These are phyloP conservation scores for Petunia secreta DNA, from an alignment of 257 asterid genomes.

Conservation along the genomic window DNA sequence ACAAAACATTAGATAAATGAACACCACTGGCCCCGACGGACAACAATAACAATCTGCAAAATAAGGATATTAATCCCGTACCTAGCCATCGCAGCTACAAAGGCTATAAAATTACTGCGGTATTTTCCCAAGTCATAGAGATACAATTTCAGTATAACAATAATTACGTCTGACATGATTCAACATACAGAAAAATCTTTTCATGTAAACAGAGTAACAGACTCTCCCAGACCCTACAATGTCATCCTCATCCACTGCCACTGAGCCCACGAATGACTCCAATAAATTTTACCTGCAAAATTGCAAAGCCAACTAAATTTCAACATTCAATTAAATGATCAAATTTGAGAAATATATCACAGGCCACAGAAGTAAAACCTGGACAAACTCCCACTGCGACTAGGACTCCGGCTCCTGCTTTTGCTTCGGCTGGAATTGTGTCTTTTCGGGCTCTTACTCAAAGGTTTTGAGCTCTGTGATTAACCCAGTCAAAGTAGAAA, in stretches of 20 bases:
- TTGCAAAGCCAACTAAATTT: neutral
- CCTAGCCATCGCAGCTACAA: neutral
- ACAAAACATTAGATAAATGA: neutral
- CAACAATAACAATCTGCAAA: neutral
- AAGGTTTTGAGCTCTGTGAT: constrained; percentile 61
- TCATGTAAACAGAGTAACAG: neutral
- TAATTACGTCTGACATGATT: constrained; percentile 7
- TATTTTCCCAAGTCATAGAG: neutral
- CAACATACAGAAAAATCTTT: neutral
- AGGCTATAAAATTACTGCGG: constrained; percentile 2
- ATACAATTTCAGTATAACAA: neutral
- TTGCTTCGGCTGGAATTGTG: constrained; percentile 52
- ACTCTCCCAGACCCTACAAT: neutral
- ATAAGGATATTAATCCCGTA: neutral
- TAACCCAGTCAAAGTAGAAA: constrained; percentile 31
- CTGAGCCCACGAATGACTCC: neutral
- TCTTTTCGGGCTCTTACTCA: constrained; percentile 63
- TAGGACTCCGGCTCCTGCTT: constrained; percentile 63
- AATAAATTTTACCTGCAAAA: constrained; percentile 39
- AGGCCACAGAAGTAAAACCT: constrained; percentile 46
- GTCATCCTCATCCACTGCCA: constrained; percentile 6
- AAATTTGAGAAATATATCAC: neutral
- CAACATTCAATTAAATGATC: neutral
- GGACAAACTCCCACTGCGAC: constrained; percentile 72
- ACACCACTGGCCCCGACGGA: neutral